Evolutionary conservation across 495 filamentous ascomycete genomes (phyloP), one percentile per base, ranked within the genome.

Genomic region (Cercophora samala): DNA sequence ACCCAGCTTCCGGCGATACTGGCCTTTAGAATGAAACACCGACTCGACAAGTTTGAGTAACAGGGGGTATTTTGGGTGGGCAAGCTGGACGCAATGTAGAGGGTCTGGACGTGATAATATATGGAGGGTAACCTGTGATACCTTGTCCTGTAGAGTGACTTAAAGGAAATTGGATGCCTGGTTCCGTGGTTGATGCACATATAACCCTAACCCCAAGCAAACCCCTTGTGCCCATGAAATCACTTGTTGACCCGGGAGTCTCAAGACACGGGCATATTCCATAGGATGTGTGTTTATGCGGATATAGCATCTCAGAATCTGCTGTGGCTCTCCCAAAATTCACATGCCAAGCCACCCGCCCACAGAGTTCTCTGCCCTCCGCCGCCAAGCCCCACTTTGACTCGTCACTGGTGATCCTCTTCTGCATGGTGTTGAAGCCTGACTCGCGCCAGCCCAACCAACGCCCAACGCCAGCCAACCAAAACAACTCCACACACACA

Each of bases 1-100:
- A 74, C 72, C 15, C 74, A 81, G 59, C 60, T 81, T 9, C 79
- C 79, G 9, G 71, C 74, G 0, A 62, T 80, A 53, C 64, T 81
- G 11, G 74, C 72, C 5, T 81, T 79, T 21, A 70, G 37, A 46
- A 5, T 46, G 15, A 46, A 46, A 13, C 37, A 13, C 13, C 37
- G 37, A 46, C 5, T 11, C 13, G 37, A 46, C 15, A 46, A 11
- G 2, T 1, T 46, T 17, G 37, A 46, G 8, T 17, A 46, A 8
- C 8, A 32, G 15, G 13, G 15, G 37, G 26, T 4, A 29, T 29
- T 8, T 29, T 5, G 26, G 3, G 26, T 4, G 4, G 26, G 8
- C 3, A 5, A 29, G 26, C 26, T 8, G 26, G 26, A 29, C 26
- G 4, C 26, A 29, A 29, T 5, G 26, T 8, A 29, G 8, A 29